A percentile compares a stretch with the other conserved stretches of the same genome.
These are phyloP conservation scores for Closterium sp. DNA, from an alignment of 139 green algal genomes.

Conservation along the genomic window DNA sequence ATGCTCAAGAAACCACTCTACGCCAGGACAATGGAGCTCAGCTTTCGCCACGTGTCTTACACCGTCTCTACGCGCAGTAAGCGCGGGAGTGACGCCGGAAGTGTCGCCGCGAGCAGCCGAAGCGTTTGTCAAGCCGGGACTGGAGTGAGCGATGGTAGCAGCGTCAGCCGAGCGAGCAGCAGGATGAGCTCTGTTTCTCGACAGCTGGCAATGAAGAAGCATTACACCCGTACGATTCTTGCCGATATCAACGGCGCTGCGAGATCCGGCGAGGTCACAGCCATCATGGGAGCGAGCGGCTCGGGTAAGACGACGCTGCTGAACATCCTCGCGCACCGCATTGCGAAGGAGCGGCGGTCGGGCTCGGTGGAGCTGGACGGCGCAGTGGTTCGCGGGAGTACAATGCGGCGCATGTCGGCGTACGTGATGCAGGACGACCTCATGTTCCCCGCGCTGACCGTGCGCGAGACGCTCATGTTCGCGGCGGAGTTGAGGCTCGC, in stretches of 20 bases:
- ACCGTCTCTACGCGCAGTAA: neutral
- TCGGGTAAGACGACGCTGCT: constrained; percentile 30
- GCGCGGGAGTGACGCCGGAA: neutral
- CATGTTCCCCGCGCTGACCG: constrained; percentile 52
- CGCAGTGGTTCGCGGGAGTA: neutral
- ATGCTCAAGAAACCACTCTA: neutral
- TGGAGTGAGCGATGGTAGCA: neutral
- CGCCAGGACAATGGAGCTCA: neutral
- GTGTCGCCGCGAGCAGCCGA: neutral
- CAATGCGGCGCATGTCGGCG: neutral
- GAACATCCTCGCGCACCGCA: constrained; percentile 19
- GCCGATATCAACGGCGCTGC: neutral
- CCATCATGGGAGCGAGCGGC: neutral
- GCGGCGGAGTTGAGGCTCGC: constrained; percentile 33
- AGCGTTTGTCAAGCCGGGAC: neutral
- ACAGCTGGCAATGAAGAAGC: neutral
- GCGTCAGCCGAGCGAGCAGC: neutral
- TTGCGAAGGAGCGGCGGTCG: constrained; percentile 9
- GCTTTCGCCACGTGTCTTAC: neutral
- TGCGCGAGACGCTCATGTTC: constrained; percentile 56
- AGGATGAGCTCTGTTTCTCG: neutral
- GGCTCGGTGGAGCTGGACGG: constrained; percentile 34
- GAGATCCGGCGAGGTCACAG: neutral
- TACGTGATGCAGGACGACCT: constrained; percentile 59
- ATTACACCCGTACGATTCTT: neutral